Conservation (phyloP, 331 rosid species). For the Telfairia occidentalis region DNA sequence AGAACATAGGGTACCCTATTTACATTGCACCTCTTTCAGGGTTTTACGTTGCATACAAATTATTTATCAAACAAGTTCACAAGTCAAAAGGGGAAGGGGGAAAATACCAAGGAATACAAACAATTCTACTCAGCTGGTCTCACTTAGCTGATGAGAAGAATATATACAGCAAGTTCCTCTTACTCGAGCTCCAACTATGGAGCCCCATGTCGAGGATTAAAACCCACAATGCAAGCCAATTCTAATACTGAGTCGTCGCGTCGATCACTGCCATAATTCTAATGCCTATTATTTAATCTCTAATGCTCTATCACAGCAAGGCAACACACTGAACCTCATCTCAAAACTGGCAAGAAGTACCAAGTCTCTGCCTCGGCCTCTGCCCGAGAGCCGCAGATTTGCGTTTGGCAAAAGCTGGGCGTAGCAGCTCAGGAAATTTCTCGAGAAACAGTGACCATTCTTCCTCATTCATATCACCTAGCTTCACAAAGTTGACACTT, state of each 20-base stretch:
- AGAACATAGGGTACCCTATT: constrained; percentile 1
- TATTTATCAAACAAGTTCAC: constrained; percentile 56
- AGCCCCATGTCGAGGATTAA: constrained; percentile 23
- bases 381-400: constrained; percentile 48
- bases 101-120: constrained; percentile 17
- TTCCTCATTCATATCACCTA: constrained; percentile 70
- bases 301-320: constrained; percentile 25
- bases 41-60: constrained; percentile 20
- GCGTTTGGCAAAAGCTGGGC: constrained; percentile 68
- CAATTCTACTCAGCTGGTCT: constrained; percentile 31
- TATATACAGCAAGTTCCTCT: constrained; percentile 51
- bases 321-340: constrained; percentile 30
- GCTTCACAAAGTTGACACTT: constrained; percentile 68
- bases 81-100: constrained; percentile 17
- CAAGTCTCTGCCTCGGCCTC: constrained; percentile 93
- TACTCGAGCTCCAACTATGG: constrained; percentile 25
- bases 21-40: constrained; percentile 10
- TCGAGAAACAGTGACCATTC: constrained; percentile 70
- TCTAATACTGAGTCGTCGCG: constrained; percentile 35
- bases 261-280: constrained; percentile 36
- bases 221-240: constrained; percentile 26
- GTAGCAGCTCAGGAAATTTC: constrained; percentile 59
- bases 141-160: constrained; percentile 37
- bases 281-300: constrained; percentile 25
- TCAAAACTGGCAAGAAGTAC: constrained; percentile 99